Base-by-base conservation (phyloP, 805 yeast species). In the Vanderwaltozyma tropicalis region DNA sequence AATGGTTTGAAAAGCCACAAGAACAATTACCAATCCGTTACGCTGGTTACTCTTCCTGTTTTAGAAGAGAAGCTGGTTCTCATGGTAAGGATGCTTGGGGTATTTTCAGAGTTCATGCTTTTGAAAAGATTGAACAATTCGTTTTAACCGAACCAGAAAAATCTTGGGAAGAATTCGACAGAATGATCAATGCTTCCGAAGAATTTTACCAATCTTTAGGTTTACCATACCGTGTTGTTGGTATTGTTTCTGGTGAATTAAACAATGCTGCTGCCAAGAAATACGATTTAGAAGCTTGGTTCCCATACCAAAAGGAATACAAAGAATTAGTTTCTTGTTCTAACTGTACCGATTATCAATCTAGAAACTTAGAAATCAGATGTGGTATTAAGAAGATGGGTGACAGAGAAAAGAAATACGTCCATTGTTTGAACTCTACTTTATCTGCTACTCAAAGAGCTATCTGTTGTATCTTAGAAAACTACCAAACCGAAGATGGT, bases 61-160 rank as follows among this genome's bases (percentile, higher is more conserved):
- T 92, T 80, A 80, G 98, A 68, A 84, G 98, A 70, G 98, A 92
- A 71, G 98, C 98, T 41, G 98, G 98, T 50, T 80, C 96, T 48
- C 97, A 89, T 57, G 98, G 98, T 64, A 89, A 89, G 64, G 98
- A 92, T 59, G 98, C 98, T 35, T 92, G 98, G 98, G 98, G 98
- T 68, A 87, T 92, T 49, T 92, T 92, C 79, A 82, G 98, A 69
- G 97, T 92, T 42, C 98, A 92, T 61, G 94, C 94, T 45, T 92
- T 92, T 59, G 98, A 92, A 70, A 92, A 92, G 69, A 86, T 92
- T 56, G 98, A 92, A 70, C 98, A 92, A 68, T 92, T 92, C 60
- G 80, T 82, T 52, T 63, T 92, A 53, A 81, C 97, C 45, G 98
- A 92, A 71, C 98, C 98, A 40, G 97, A 88, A 63, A 85, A 88